A percentile compares a stretch with the other conserved stretches of the same genome.
phyloP scores from a whole-genome alignment of 2,329 filamentous ascomycete species.

The Aspergillus ruber region DNA sequence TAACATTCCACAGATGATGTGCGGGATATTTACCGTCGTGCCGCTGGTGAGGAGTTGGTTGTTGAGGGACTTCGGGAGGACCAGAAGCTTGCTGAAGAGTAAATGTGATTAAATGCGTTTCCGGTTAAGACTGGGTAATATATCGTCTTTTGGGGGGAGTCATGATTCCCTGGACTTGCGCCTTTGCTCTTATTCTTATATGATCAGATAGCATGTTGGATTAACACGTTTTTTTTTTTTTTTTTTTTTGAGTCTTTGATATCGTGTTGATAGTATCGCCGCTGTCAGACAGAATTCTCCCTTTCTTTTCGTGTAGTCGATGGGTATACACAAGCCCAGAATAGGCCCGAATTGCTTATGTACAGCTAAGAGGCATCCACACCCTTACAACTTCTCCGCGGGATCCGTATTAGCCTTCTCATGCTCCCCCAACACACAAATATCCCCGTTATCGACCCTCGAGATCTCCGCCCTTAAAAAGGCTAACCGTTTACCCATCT shows the following conservation, averaged over 20 bases:
- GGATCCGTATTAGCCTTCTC: conserved; percentile 58
- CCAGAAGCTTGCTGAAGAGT: conserved; percentile 35
- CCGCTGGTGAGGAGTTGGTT: conserved; percentile 75
- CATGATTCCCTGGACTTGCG: background rate
- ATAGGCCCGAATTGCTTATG: background rate
- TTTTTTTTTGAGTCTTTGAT: background rate
- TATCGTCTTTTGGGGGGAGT: conserved; percentile 17
- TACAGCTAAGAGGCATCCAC: background rate
- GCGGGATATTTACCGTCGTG: conserved; percentile 82
- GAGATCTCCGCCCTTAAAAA: conserved; percentile 51
- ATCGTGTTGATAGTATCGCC: too few species aligned
- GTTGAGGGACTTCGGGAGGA: conserved; percentile 82
- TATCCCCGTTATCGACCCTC: conserved; percentile 45
- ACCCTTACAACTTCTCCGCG: conserved; percentile 11
- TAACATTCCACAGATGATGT: conserved; percentile 67
- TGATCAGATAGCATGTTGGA: background rate
- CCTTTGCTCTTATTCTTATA: background rate
- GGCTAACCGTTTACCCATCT: conserved; percentile 50
- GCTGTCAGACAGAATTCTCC: too few species aligned
- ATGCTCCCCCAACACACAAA: conserved; percentile 58
- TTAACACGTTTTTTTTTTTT: background rate
- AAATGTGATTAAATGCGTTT: conserved; percentile 9
- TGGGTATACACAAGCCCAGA: background rate
- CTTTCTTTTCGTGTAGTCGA: background rate
- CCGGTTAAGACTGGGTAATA: conserved; percentile 16